A percentile compares a stretch with the other conserved stretches of the same genome.
phyloP scores from a whole-genome alignment of 768 basidiomycete species.

The Tephrocybe sp. region DNA sequence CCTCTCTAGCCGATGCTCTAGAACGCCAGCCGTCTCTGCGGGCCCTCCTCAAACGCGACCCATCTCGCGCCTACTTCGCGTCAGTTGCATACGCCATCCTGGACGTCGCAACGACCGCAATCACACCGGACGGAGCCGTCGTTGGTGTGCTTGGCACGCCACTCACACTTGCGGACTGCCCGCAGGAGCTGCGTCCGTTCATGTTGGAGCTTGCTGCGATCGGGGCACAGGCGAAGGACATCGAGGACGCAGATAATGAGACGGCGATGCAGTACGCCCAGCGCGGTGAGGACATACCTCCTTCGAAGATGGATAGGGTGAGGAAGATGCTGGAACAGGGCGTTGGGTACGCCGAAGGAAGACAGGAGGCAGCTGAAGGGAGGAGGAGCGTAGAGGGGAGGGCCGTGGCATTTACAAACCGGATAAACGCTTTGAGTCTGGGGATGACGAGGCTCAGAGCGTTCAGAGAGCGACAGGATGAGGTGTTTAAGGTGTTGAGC shows the following conservation, averaged over 20 bases:
- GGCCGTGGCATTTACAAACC: conserved; percentile 72
- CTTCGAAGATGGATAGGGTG: conserved; percentile 60
- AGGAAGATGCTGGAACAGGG: conserved; percentile 57
- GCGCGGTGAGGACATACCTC: conserved; percentile 33
- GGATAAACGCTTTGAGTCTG: conserved; percentile 73
- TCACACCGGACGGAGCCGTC: conserved; percentile 50
- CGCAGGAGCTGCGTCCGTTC: conserved; percentile 61
- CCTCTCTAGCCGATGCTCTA: conserved; percentile 71
- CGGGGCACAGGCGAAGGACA: conserved; percentile 45
- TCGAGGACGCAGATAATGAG: conserved; percentile 55
- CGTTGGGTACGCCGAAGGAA: conserved; percentile 41
- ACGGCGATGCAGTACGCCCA: conserved; percentile 44
- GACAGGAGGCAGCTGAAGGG: conserved; percentile 26
- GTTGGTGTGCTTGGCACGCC: conserved; percentile 57
- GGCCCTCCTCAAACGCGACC: conserved; percentile 57
- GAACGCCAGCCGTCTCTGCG: conserved; percentile 55
- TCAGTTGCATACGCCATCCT: conserved; percentile 73
- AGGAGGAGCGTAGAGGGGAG: conserved; percentile 60
- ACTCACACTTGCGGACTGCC: conserved; percentile 62
- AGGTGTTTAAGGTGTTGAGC: conserved; percentile 68
- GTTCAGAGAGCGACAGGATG: conserved; percentile 70
- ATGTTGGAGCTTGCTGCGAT: conserved; percentile 65
- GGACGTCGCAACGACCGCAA: conserved; percentile 54
- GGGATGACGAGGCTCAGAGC: conserved; percentile 68
- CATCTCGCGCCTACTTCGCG: conserved; percentile 77